Evolutionary conservation across 306 rosid species (phyloP).

Genomic region (Rosa persica): DNA sequence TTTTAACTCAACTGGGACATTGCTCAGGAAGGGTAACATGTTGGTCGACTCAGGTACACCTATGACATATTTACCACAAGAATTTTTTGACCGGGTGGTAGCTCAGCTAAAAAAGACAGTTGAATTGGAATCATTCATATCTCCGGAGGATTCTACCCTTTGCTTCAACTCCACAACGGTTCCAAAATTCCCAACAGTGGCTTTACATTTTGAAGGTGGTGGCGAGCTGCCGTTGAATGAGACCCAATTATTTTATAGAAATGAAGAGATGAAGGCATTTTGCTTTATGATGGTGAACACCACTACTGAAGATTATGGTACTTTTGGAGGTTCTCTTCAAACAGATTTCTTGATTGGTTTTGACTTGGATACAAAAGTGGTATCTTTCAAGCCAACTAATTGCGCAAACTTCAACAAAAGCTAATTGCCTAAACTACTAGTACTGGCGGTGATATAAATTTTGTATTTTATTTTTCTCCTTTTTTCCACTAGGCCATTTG

Average conservation of each 20-base stretch:
- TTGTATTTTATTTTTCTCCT: too few species aligned
- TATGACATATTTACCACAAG: slow-evolving; percentile 47
- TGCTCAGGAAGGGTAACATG: slow-evolving; percentile 34
- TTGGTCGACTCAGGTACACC: slow-evolving; percentile 60
- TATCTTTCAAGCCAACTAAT: slow-evolving; percentile 62
- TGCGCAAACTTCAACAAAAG: too few species aligned
- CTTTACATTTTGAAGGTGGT: slow-evolving; percentile 53
- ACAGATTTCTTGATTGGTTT: slow-evolving; percentile 44
- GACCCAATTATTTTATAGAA: background rate
- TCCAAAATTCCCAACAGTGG: slow-evolving; percentile 20
- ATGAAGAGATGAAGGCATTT: too few species aligned
- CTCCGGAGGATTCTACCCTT: too few species aligned
- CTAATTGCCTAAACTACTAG: too few species aligned
- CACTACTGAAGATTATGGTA: too few species aligned
- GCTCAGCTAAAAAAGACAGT: slow-evolving; percentile 36
- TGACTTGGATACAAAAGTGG: slow-evolving; percentile 36
- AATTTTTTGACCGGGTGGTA: slow-evolving; percentile 36
- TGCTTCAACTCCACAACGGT: background rate
- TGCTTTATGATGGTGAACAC: too few species aligned
- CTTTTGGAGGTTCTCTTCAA: slow-evolving; percentile 17
- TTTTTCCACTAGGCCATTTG: too few species aligned
- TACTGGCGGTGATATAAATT: too few species aligned
- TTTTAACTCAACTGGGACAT: slow-evolving; percentile 26
- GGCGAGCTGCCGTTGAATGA: slow-evolving; percentile 45
- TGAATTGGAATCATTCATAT: background rate